phyloP scores from a whole-genome alignment of 139 green algal genomes.

The Protoeuglena noctilucae region DNA sequence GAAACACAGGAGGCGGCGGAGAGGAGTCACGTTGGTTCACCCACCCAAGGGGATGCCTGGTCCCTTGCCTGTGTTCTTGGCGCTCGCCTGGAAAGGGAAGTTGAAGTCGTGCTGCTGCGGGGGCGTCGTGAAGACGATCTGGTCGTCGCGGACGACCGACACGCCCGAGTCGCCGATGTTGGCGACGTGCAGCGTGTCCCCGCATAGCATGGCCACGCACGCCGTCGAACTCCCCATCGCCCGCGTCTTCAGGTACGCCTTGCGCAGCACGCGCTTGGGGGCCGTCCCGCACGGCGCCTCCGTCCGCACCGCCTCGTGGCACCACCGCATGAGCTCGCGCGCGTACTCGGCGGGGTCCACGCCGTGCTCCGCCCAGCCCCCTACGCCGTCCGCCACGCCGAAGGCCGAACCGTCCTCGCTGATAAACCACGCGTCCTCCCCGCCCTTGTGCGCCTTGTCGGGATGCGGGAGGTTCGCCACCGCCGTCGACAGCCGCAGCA shows the following conservation, averaged over 20 bases:
- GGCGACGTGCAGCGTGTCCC: slow-evolving; percentile 36
- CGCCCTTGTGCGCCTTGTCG: slow-evolving; percentile 57
- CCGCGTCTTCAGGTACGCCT: slow-evolving; percentile 25
- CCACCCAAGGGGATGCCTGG: no score
- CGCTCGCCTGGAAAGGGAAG: slow-evolving; percentile 84
- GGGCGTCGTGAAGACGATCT: slow-evolving; percentile 59
- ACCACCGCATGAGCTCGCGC: slow-evolving; percentile 51
- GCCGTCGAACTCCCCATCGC: slow-evolving; percentile 56
- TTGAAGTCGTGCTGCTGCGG: slow-evolving; percentile 97
- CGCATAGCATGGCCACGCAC: slow-evolving; percentile 59
- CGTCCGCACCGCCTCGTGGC: slow-evolving; percentile 18
- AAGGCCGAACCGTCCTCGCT: slow-evolving; percentile 24
- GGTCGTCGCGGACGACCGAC: slow-evolving; percentile 39
- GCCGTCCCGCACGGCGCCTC: neutral
- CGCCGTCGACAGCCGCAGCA: no score
- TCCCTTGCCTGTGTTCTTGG: slow-evolving; percentile 21
- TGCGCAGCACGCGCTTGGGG: slow-evolving; percentile 30
- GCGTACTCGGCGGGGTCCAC: slow-evolving; percentile 71
- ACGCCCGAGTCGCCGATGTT: slow-evolving; percentile 77
- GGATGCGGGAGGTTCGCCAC: slow-evolving; percentile 78
- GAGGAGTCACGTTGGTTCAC: slow-evolving; percentile 12
- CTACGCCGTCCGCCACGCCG: slow-evolving; percentile 73
- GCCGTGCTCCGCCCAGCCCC: slow-evolving; percentile 66
- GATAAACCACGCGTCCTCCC: slow-evolving; percentile 74
- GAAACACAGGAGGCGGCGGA: slow-evolving; percentile 7